phyloP scores from a whole-genome alignment of 2,329 filamentous ascomycete species.

The Aspergillus sp. region DNA sequence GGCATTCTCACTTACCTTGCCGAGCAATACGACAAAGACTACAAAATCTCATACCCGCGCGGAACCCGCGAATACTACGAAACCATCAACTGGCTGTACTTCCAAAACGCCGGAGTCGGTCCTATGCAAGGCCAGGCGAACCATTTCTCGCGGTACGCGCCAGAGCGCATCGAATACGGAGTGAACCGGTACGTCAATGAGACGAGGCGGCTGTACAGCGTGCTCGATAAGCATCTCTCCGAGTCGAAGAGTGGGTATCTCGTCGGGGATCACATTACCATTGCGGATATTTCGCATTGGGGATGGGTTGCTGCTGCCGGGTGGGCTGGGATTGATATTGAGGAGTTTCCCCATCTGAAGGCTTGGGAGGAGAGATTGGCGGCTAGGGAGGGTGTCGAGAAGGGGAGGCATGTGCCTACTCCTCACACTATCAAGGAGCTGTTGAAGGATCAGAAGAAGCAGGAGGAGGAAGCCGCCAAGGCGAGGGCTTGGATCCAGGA shows the following conservation, averaged over 20 bases:
- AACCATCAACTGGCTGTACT: conserved; percentile 77
- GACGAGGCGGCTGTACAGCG: conserved; percentile 78
- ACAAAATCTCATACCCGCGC: conserved; percentile 79
- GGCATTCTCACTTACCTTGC: conserved; percentile 84
- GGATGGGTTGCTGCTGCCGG: conserved; percentile 71
- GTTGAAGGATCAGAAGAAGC: conserved; percentile 58
- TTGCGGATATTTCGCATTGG: conserved; percentile 78
- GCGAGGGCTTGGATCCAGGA: conserved; percentile 68
- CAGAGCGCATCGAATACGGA: conserved; percentile 80
- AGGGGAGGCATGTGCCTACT: conserved; percentile 73
- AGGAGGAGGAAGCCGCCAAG: conserved; percentile 61
- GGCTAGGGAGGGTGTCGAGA: conserved; percentile 72
- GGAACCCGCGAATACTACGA: conserved; percentile 78
- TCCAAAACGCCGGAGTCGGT: conserved; percentile 78
- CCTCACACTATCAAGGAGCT: conserved; percentile 66
- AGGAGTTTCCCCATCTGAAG: conserved; percentile 75
- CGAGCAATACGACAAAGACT: conserved; percentile 77
- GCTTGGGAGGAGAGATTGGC: conserved; percentile 76
- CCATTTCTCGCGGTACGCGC: conserved; percentile 82
- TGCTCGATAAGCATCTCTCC: conserved; percentile 72
- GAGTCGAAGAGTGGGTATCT: conserved; percentile 56
- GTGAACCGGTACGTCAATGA: conserved; percentile 83
- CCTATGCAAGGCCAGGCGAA: conserved; percentile 87
- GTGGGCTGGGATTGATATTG: conserved; percentile 69
- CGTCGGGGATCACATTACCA: conserved; percentile 52